A percentile compares a stretch with the other conserved stretches of the same genome.
Conservation (phyloP, 2,329 filamentous ascomycete genomes). For the Elsinoe fawcettii region DNA sequence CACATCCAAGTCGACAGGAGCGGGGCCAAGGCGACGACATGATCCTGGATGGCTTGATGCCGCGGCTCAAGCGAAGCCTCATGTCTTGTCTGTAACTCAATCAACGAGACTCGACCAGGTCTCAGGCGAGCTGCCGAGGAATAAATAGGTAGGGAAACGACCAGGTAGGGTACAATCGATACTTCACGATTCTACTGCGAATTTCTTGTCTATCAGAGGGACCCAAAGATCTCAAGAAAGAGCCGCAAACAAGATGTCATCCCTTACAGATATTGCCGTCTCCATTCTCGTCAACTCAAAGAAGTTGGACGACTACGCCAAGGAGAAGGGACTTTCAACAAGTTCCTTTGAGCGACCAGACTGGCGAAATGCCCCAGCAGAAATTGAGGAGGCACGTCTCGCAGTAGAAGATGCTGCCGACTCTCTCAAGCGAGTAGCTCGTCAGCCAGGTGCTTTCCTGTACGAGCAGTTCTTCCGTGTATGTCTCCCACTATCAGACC, state of each 20-base stretch:
- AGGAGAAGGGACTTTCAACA: conserved; percentile 10
- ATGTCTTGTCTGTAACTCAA: background rate
- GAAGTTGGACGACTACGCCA: conserved; percentile 10
- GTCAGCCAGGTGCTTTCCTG: conserved; percentile 9
- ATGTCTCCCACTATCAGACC: background rate
- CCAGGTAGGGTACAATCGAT: background rate
- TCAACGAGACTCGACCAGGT: background rate
- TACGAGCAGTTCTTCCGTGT: conserved; percentile 12
- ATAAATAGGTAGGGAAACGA: conserved; percentile 8
- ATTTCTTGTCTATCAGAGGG: background rate
- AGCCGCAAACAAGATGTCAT: background rate
- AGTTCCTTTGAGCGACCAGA: background rate
- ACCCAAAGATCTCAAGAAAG: background rate
- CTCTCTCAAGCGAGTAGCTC: conserved; percentile 7
- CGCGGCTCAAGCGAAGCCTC: conserved; percentile 1
- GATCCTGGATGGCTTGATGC: background rate
- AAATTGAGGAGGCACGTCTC: conserved; percentile 9
- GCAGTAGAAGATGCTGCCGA: conserved; percentile 7
- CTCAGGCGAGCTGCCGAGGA: background rate
- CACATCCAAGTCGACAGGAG: conserved; percentile 4
- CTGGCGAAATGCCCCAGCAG: conserved; percentile 4
- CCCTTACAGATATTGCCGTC: conserved; percentile 7
- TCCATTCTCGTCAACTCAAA: conserved; percentile 10
- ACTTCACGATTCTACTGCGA: background rate
- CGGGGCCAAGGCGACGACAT: conserved; percentile 6